phyloP scores from a whole-genome alignment of 2,329 filamentous ascomycete species.

The Aspergillus ruber region DNA sequence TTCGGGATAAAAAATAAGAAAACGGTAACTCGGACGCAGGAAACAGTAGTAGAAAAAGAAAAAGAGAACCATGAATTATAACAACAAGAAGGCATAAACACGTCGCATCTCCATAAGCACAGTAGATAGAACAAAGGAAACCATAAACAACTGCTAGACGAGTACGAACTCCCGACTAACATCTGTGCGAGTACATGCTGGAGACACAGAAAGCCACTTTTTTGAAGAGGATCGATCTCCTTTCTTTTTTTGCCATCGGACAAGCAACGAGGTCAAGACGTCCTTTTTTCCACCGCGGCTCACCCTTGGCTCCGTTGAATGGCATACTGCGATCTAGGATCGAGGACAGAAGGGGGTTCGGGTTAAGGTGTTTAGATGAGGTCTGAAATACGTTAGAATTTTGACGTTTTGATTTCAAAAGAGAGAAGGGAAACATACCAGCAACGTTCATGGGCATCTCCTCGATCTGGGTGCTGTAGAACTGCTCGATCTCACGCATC shows the following conservation, averaged over 20 bases:
- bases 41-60: constrained; percentile 11
- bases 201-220: constrained; percentile 37
- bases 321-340: constrained; percentile 32
- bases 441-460: constrained; percentile 98
- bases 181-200: constrained; percentile 26
- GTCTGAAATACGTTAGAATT: constrained; percentile 20
- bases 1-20: constrained; percentile 20
- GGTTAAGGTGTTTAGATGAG: constrained; percentile 37
- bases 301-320: constrained; percentile 19
- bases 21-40: constrained; percentile 19
- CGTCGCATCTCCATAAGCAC: constrained; percentile 33
- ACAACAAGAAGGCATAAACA: constrained; percentile 30
- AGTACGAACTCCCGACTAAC: constrained; percentile 12
- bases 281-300: constrained; percentile 20
- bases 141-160: constrained; percentile 21
- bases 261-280: constrained; percentile 20
- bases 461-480: constrained; percentile 99
- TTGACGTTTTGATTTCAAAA: constrained; percentile 1
- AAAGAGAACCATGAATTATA: constrained; percentile 28
- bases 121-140: constrained; percentile 28
- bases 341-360: constrained; percentile 22
- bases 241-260: constrained; percentile 18
- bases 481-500: constrained; percentile 99
- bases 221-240: constrained; percentile 24
- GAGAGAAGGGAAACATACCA: constrained; percentile 40